Percentiles rank a stretch among this genome's conserved stretches.
Conservation (phyloP, 139 green algal genomes). For the Picochlorum sp. region DNA sequence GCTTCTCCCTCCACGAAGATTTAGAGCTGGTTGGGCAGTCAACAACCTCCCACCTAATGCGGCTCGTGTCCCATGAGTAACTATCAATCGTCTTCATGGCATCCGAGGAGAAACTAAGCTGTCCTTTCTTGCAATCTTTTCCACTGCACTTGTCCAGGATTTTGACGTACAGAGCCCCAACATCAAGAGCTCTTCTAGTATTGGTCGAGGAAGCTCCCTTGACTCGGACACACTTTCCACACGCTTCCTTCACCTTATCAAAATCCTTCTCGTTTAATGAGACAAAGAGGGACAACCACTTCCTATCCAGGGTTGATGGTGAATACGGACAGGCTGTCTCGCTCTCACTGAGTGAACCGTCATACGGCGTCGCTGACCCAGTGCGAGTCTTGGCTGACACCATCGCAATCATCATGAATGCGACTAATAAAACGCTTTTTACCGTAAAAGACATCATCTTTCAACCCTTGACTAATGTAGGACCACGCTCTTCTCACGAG, state of each 20-base stretch:
- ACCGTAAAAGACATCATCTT: too few species aligned
- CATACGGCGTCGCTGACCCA: too few species aligned
- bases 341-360: too few species aligned
- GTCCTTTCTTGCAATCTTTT: slow-evolving; percentile 1
- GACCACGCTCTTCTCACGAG: too few species aligned
- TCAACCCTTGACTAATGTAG: too few species aligned
- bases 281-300: not conserved
- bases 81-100: not conserved
- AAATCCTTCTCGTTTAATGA: not conserved
- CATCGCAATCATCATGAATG: too few species aligned
- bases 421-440: too few species aligned
- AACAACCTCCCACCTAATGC: not conserved
- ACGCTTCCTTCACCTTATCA: not conserved
- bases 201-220: not conserved
- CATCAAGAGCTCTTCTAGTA: not conserved
- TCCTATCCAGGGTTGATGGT: not conserved
- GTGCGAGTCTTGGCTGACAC: too few species aligned
- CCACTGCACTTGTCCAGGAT: not conserved
- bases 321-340: too few species aligned
- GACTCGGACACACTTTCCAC: not conserved
- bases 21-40: not conserved
- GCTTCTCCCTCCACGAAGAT: not conserved
- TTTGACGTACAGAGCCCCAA: not conserved
- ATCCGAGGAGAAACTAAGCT: not conserved
- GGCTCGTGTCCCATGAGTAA: not conserved